phyloP scores from a whole-genome alignment of 768 basidiomycete species.

The Leccinellum luteum region DNA sequence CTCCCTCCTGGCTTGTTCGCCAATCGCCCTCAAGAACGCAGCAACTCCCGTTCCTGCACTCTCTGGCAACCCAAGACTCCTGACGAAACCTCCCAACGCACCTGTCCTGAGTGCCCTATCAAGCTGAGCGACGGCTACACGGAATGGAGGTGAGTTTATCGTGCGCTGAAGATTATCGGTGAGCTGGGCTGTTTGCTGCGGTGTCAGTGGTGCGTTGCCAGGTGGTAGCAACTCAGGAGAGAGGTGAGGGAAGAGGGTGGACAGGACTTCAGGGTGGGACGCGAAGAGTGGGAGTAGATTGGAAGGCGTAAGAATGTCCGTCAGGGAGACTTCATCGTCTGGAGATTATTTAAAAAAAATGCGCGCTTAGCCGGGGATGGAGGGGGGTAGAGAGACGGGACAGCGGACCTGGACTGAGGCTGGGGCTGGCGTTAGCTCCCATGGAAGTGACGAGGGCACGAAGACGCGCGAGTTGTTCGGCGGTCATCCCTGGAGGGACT shows the following conservation, averaged over 20 bases:
- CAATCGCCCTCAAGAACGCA: conserved; percentile 78
- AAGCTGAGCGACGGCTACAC: conserved; percentile 71
- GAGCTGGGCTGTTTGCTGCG: conserved; percentile 22
- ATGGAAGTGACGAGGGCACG: conserved; percentile 50
- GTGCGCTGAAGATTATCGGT: conserved; percentile 67
- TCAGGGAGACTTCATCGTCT: conserved; percentile 57
- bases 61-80: conserved; percentile 77
- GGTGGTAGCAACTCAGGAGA: conserved; percentile 71
- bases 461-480: conserved; percentile 68
- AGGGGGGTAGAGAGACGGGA: not conserved
- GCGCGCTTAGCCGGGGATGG: conserved; percentile 1
- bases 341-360: not conserved
- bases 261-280: conserved; percentile 64
- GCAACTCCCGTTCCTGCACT: conserved; percentile 77
- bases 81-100: conserved; percentile 69
- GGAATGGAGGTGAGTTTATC: conserved; percentile 82
- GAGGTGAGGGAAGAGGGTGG: conserved; percentile 75
- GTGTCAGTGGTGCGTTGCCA: conserved; percentile 44
- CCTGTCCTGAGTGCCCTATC: conserved; percentile 86
- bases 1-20: conserved; percentile 66
- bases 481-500: conserved; percentile 33
- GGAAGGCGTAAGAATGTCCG: conserved; percentile 72
- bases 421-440: conserved; percentile 31
- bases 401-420: conserved; percentile 15
- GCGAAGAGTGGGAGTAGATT: conserved; percentile 72